Base-by-base conservation (phyloP, 2,329 filamentous ascomycete genomes). In the Cladosporium halotolerans region DNA sequence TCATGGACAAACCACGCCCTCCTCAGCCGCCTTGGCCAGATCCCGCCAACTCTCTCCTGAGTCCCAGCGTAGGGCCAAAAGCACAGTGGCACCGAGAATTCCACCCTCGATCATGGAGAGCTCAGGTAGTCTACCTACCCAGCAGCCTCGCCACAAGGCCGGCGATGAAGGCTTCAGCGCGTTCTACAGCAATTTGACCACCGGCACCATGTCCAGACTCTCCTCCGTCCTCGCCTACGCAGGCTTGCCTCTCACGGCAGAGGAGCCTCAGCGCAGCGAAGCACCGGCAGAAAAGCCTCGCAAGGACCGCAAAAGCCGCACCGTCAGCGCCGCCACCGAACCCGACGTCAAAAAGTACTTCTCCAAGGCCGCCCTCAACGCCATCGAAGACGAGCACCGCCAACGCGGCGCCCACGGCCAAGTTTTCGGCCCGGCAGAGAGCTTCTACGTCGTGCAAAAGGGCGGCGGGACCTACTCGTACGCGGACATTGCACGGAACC, bases 381-480 rank as follows among this genome's bases (percentile, higher is more conserved):
- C 91, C 1, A 79, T 96, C 40, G 79, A 83, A 16, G 84, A 88
- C 53, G 84, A 76, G 53, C 69, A 85, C 44, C 62, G 66, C 23
- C 62, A 65, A 34, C 61, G 63, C 3, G 70, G 73, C 31, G 82
- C 58, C n/a, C 61, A 82, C 0, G 79, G 84, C 28, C 78, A 79
- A 13, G 67, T 72, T n/a, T 71, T 74, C 10, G 73, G 70, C 11
- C 74, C 80, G 13, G 75, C 76, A 6, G 79, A 82, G 59, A 93
- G 88, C 8, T 99, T 99, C 73, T 97, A 96, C 68, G 87, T 97
- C 1, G 93, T 99, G 1, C 93, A 92, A 3, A 88, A 88, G 0
- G 89, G 88, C 14, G 92, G 93, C 4, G 90, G 92, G 58, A 96
- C 90, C 2, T 86, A 91, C 56, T 93, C 90, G 0, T 99, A 97